A percentile compares a stretch with the other conserved stretches of the same genome.
Evolutionary conservation across 2,329 filamentous ascomycete species (phyloP).

Genomic region (Colletotrichum falcatum): DNA sequence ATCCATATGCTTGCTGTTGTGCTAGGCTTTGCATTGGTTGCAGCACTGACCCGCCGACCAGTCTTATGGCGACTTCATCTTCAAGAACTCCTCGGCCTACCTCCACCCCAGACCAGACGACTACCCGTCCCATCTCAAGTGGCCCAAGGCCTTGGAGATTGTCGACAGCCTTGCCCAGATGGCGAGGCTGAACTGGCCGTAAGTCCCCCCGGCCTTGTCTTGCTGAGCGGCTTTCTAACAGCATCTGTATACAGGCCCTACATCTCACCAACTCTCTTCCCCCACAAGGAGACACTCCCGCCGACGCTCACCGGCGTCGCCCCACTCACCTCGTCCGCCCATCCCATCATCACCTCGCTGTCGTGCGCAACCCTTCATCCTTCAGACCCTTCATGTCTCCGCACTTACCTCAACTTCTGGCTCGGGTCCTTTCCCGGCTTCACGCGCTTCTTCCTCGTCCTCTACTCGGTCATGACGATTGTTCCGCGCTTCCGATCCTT

Average conservation of each 20-base stretch:
- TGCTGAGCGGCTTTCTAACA: constrained; percentile 38
- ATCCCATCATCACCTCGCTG: constrained; percentile 85
- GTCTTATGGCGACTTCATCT: constrained; percentile 62
- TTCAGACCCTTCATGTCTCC: constrained; percentile 85
- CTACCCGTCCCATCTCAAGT: constrained; percentile 74
- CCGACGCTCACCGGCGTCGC: constrained; percentile 74
- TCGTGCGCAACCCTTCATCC: constrained; percentile 94
- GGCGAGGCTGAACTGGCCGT: constrained; percentile 86
- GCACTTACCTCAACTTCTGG: constrained; percentile 90
- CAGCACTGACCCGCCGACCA: constrained; percentile 37
- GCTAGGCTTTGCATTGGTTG: background rate
- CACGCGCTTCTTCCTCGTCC: constrained; percentile 79
- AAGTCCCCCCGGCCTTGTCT: constrained; percentile 51
- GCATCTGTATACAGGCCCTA: constrained; percentile 71
- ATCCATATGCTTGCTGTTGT: too few relatives aligned
- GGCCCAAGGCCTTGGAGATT: constrained; percentile 82
- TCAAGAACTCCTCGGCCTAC: constrained; percentile 83
- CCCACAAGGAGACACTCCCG: constrained; percentile 75
- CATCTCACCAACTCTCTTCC: constrained; percentile 88
- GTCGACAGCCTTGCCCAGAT: constrained; percentile 86
- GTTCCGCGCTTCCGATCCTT: constrained; percentile 76
- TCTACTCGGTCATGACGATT: constrained; percentile 77
- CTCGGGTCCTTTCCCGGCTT: constrained; percentile 84
- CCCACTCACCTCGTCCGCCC: constrained; percentile 84
- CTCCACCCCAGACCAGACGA: constrained; percentile 77